phyloP scores from a whole-genome alignment of 1,284 basidiomycete species.

The Vanrija pseudolonga region DNA sequence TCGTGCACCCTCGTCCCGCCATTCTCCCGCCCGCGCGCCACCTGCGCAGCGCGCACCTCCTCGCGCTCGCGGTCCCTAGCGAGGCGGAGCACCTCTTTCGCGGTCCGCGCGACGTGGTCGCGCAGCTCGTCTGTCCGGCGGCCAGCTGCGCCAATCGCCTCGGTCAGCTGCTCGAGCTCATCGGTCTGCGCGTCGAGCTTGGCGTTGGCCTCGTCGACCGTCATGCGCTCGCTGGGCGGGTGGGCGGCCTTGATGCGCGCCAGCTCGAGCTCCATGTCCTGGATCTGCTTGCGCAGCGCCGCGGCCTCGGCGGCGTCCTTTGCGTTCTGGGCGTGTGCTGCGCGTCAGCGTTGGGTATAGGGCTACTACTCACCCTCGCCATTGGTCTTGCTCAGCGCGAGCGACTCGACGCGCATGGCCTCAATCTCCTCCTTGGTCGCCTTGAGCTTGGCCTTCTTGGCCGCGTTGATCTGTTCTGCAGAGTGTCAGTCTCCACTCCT shows the following conservation, averaged over 20 bases:
- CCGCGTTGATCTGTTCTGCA: slow-evolving; percentile 58
- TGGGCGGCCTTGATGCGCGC: slow-evolving; percentile 72
- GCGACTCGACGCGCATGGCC: slow-evolving; percentile 61
- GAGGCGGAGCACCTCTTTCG: slow-evolving; percentile 60
- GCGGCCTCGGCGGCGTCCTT: slow-evolving; percentile 57
- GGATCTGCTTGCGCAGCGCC: slow-evolving; percentile 64
- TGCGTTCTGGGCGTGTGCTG: slow-evolving; percentile 32
- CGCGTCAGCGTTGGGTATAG: neutral
- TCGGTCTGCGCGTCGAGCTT: slow-evolving; percentile 65
- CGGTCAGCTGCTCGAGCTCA: slow-evolving; percentile 68
- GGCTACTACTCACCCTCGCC: slow-evolving; percentile 27
- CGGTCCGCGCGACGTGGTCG: slow-evolving; percentile 56
- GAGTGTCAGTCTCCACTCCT: neutral
- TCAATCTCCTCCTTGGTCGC: slow-evolving; percentile 60
- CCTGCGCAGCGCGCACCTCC: slow-evolving; percentile 62
- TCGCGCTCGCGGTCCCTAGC: slow-evolving; percentile 63
- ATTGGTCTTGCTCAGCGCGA: slow-evolving; percentile 37
- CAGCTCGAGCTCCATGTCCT: slow-evolving; percentile 71
- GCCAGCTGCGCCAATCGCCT: slow-evolving; percentile 54
- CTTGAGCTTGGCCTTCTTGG: slow-evolving; percentile 66
- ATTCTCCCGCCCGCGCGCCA: slow-evolving; percentile 51
- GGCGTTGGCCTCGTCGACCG: slow-evolving; percentile 64
- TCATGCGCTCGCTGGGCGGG: slow-evolving; percentile 66
- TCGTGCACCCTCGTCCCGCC: slow-evolving; percentile 49
- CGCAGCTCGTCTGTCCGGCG: slow-evolving; percentile 57